A percentile compares a stretch with the other conserved stretches of the same genome.
Evolutionary conservation across 2,329 filamentous ascomycete species (phyloP).

Genomic region (Myriosclerotinia duriaeana): DNA sequence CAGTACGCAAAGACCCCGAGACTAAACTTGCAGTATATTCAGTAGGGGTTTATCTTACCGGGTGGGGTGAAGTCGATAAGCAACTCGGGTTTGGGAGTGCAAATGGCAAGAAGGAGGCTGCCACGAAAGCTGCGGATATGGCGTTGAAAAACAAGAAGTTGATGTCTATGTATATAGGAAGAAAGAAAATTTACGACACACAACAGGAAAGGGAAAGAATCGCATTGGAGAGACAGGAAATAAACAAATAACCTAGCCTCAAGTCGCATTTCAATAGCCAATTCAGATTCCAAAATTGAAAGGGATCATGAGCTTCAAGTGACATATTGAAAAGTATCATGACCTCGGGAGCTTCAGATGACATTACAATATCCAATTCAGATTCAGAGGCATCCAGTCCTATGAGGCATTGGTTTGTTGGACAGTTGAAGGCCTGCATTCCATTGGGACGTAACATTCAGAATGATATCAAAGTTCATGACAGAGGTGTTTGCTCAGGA

Average conservation of each 20-base stretch:
- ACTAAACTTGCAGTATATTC: slow-evolving; percentile 58
- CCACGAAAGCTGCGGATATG: slow-evolving; percentile 61
- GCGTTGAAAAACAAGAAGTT: slow-evolving; percentile 67
- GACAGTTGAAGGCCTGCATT: too few relatives aligned
- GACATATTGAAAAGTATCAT: too few relatives aligned
- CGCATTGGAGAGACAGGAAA: slow-evolving; percentile 27
- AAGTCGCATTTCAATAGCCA: not conserved
- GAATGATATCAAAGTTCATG: too few relatives aligned
- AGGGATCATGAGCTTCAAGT: too few relatives aligned
- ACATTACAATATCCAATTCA: not conserved
- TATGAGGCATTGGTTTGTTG: too few relatives aligned
- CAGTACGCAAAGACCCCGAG: slow-evolving; percentile 54
- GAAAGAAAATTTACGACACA: slow-evolving; percentile 49
- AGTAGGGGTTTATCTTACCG: slow-evolving; percentile 64
- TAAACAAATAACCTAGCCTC: not conserved
- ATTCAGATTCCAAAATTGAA: not conserved
- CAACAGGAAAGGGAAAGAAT: slow-evolving; percentile 34
- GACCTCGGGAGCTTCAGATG: too few relatives aligned
- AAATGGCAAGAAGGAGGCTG: slow-evolving; percentile 67
- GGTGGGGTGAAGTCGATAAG: slow-evolving; percentile 63
- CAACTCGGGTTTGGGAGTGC: slow-evolving; percentile 63
- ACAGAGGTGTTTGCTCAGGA: not conserved
- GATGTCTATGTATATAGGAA: slow-evolving; percentile 47
- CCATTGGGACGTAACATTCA: too few relatives aligned
- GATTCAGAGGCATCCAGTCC: not conserved